Evolutionary conservation across 805 yeast genomes (phyloP), one percentile per base, ranked within the genome.

Genomic region (Lipomyces chichibuensis): DNA sequence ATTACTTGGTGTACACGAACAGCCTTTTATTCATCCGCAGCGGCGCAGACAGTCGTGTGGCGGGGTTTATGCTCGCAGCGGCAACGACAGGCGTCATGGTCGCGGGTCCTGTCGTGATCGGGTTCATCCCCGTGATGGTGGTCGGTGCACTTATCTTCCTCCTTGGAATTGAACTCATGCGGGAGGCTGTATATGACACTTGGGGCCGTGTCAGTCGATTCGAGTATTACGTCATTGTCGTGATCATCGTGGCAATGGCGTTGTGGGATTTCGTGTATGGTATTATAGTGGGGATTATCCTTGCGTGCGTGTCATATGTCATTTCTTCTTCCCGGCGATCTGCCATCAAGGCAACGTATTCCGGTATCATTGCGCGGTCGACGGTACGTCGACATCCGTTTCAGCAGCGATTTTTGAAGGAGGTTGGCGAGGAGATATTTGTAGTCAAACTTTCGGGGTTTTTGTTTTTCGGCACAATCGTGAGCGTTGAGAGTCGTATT

Each of bases 221-320:
- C 72, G 99, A 95, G 77, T 95, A 95, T 76, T 72, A 85, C 39
- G 95, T 99, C 2, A 89, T 95, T 66, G 77, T 90, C 9, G 87
- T 89, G 7, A 95, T 95, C 72, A 96, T 96, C n/a, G 79, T 92
- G 37, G 88, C 93, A 0, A 95, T 95, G 98, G 98, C 98, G 2
- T 88, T 90, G 1, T 89, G 91, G 84, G 99, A 95, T 79, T 95
- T 95, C 77, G 98, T 95, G 9, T 84, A 87, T 71, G 99, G 99
- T 66, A 91, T 95, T 37, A 80, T 94, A 64, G 93, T 89, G 23
- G 99, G 99, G 59, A 89, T 94, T 32, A 80, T 95, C 46, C 82
- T 95, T 64, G 98, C 99, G 0, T 93, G 97, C 76, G 84, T 94
- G 74, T 90, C 95, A n/a, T 95, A 93, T 80, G 91, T 95, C n/a